phyloP scores from a whole-genome alignment of 2,329 filamentous ascomycete species.

The Fusarium albosuccineum region DNA sequence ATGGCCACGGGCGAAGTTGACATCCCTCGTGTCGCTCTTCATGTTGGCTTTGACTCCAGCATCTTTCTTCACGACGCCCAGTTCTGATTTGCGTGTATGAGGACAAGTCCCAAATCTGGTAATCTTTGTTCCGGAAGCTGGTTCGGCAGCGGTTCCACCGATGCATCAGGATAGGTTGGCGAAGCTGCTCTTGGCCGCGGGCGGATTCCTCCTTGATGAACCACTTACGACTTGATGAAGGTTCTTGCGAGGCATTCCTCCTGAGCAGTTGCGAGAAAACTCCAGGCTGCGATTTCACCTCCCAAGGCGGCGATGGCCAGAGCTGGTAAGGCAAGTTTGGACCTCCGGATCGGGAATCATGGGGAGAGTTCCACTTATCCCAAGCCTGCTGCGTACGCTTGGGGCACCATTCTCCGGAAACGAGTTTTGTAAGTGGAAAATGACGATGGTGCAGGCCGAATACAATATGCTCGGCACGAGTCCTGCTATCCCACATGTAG shows the following conservation, averaged over 20 bases:
- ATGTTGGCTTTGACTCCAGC: neutral
- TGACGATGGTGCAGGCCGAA: neutral
- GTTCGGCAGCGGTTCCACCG: slow-evolving; percentile 1
- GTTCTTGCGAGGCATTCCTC: neutral
- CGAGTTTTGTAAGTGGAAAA: neutral
- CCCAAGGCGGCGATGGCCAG: neutral
- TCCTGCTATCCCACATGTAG: slow-evolving; percentile 1
- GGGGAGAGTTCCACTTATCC: neutral
- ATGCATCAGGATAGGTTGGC: neutral
- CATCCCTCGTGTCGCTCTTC: neutral
- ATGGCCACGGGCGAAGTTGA: neutral
- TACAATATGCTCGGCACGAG: neutral
- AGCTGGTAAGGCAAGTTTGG: neutral
- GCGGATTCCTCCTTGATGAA: neutral
- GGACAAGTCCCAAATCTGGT: neutral
- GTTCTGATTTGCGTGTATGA: neutral
- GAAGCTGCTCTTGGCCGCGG: neutral
- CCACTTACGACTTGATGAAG: neutral
- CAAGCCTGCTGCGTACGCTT: neutral
- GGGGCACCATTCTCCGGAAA: neutral
- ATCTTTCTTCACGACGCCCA: neutral
- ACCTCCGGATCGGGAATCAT: neutral
- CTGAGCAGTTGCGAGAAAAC: neutral
- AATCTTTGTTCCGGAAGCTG: neutral
- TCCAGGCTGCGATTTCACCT: neutral